Base-by-base conservation (phyloP, 2,329 filamentous ascomycete species). In the Claviceps sp. region DNA sequence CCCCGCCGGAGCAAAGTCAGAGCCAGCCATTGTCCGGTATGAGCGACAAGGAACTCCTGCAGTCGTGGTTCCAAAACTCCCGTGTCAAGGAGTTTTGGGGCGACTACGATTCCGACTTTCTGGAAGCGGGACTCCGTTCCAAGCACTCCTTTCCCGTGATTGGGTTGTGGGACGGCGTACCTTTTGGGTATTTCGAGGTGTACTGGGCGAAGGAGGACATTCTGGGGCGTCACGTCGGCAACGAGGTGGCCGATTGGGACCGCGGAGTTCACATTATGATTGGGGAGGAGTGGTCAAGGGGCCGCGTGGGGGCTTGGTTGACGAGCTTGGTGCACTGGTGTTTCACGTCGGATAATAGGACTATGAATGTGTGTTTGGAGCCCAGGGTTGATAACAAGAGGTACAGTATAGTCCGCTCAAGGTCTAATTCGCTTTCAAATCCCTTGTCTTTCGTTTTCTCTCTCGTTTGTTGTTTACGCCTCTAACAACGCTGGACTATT, bases 171-270 rank as follows among this genome's bases (percentile, higher is more conserved):
- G 88, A 97, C 59, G 90, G 88, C 11, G 85, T 91, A 54, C 91
- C 91, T 0, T 98, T 97, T 69, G 93, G 89, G 0, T 98, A 94
- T 65, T 96, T 98, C 64, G 93, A 98, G 71, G 78, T 98, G 37
- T 98, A 98, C 70, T 98, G 93, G 91, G 88, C 93, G 3, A 95
- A 95, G 62, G 93, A 98, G 64, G 93, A 97, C 62, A 71, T 74
- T 0, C 66, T 98, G 1, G 88, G 87, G 0, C 77, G 75, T 47
- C 75, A 88, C 56, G 67, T 94, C 4, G 76, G 82, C 0, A 76
- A 76, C 22, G 76, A 78, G 3, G 80, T 82, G 0, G 79, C 78
- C 7, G 86, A 95, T 60, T 97, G 85, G 68, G 91, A 97, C 60
- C 76, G 93, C 6, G 93, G 93, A 0, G 70, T 97, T 17, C 93